phyloP scores from a whole-genome alignment of 257 asterid species.

The Petunia axillaris region DNA sequence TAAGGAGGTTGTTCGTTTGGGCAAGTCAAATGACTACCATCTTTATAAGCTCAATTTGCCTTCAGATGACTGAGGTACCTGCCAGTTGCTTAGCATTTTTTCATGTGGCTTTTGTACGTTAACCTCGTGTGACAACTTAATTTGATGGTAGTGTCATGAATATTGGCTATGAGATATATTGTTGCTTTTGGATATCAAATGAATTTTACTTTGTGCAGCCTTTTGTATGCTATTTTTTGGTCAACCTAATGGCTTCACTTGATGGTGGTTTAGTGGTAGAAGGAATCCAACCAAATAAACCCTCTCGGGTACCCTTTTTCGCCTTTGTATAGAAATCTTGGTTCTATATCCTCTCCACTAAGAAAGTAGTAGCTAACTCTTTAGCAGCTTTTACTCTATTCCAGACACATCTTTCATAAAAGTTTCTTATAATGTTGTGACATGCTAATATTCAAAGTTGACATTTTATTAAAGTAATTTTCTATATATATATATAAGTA shows the following conservation, averaged over 20 bases:
- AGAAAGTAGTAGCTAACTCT: not conserved
- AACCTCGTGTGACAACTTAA: conserved; percentile 8
- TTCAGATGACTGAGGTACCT: conserved; percentile 7
- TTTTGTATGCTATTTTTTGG: not conserved
- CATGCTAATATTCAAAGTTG: not conserved
- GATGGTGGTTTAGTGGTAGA: not conserved
- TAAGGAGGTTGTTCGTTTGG: conserved; percentile 44
- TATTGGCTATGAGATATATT: not conserved
- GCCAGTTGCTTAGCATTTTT: not conserved
- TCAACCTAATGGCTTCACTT: not conserved
- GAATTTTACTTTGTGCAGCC: not conserved
- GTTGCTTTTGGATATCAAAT: conserved; percentile 5
- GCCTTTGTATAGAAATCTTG: conserved; percentile 10
- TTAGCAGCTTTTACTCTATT: not conserved
- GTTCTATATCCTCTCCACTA: not conserved
- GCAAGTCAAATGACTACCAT: conserved; percentile 40
- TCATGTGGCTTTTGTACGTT: not conserved
- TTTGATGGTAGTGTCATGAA: not conserved
- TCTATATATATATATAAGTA: too few species aligned
- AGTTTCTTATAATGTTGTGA: not conserved
- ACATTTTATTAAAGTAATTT: too few species aligned
- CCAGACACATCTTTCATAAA: not conserved
- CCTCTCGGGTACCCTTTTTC: not conserved
- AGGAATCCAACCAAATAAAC: not conserved
- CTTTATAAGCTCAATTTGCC: conserved; percentile 41